Base-by-base conservation (phyloP, 176 grass and related monocot genomes). In the Phoenix roebelenii region DNA sequence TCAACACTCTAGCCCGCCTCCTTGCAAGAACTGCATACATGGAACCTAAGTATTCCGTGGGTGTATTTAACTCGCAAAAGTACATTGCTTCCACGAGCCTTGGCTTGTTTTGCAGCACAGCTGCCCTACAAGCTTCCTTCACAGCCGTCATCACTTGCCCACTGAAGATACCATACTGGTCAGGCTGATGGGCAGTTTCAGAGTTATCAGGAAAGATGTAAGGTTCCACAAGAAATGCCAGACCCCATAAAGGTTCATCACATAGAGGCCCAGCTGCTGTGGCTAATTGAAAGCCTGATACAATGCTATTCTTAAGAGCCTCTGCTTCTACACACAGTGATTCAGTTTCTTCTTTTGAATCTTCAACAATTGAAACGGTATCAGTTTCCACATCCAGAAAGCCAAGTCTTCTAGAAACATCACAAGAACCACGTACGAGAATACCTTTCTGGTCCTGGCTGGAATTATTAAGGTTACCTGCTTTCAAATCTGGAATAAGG, bases 161-260 rank as follows among this genome's bases (percentile, higher is more conserved):
- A 32, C 77, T 82, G 60, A 96, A 84, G 53, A 82, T 82, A 48
- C 77, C 85, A 32, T 89, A 77, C 61, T 95, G 85, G 25, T 96
- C 87, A 22, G 86, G 77, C 20, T 66, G 83, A 70, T 75, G 76
- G 49, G 61, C 75, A 60, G 50, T 51, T 74, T 77, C 77, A 51
- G 83, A 69, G 52, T 65, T 61, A 6, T 90, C 83, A 23, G 30
- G 39, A 50, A 85, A 96, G 54, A 96, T 74, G 60, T 87, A 90
- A 50, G 86, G 72, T 17, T 90, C 86, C 2, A 96, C 22, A 79
- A 96, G 55, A 73, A 90, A 96, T 24, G 69, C 83, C 15, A 96
- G 72, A 55, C 91, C 86, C 91, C 91, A 90, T 83, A 90, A 69
- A 17, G 91, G 86, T 54, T 96, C 86, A 58, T 96, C 91, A 65